phyloP scores from a whole-genome alignment of 1,284 basidiomycete genomes.

The Tetrapyrgos nigripes region DNA sequence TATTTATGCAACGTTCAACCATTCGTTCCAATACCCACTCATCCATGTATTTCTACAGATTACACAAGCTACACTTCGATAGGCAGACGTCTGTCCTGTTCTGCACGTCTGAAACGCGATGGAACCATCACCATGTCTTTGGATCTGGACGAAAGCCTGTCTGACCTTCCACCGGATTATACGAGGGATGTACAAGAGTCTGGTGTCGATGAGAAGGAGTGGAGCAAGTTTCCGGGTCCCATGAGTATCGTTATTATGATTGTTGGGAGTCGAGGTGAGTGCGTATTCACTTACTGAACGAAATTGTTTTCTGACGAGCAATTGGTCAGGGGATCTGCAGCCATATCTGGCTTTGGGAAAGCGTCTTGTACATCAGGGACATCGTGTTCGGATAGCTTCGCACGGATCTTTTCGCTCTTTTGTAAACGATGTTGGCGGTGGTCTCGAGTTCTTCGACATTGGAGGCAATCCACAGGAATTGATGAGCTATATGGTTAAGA shows the following conservation, averaged over 20 bases:
- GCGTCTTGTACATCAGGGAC: constrained; percentile 56
- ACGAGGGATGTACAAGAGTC: constrained; percentile 55
- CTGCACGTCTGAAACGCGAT: constrained; percentile 41
- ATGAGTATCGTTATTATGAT: constrained; percentile 71
- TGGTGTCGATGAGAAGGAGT: constrained; percentile 47
- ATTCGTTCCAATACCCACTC: too few relatives aligned
- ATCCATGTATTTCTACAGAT: constrained; percentile 18
- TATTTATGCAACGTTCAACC: too few relatives aligned
- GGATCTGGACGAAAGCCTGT: constrained; percentile 53
- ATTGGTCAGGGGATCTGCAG: constrained; percentile 71
- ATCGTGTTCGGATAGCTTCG: constrained; percentile 71
- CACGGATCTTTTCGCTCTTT: constrained; percentile 68
- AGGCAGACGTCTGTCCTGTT: constrained; percentile 43
- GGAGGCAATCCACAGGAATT: constrained; percentile 66
- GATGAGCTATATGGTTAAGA: constrained; percentile 68
- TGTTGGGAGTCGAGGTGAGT: constrained; percentile 64
- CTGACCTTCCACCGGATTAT: constrained; percentile 56
- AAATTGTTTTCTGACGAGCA: not conserved
- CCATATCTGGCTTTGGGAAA: constrained; percentile 72
- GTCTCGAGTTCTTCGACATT: constrained; percentile 62
- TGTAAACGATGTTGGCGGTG: constrained; percentile 52
- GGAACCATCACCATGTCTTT: constrained; percentile 49
- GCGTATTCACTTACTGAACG: not conserved
- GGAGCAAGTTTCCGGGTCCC: constrained; percentile 46
- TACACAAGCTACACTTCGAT: constrained; percentile 32